These are phyloP conservation scores for Coffea eugenioides DNA, from an alignment of 257 asterid species.

Conservation along the genomic window DNA sequence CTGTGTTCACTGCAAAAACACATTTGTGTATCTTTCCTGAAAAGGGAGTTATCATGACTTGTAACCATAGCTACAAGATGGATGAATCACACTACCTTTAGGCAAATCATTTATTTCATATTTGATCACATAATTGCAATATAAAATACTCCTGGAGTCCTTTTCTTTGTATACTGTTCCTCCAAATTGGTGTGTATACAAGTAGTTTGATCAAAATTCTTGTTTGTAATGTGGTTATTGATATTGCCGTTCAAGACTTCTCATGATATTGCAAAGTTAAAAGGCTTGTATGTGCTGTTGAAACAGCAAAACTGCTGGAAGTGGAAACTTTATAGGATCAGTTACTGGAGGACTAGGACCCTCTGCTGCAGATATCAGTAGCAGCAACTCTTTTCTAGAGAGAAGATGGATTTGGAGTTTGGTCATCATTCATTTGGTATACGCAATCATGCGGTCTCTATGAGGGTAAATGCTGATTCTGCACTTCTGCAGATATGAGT, in stretches of 20 bases:
- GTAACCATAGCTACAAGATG: not conserved
- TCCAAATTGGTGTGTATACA: not conserved
- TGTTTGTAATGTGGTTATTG: not conserved
- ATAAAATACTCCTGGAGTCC: not conserved
- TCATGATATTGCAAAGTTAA: not conserved
- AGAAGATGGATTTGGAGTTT: conserved; percentile 23
- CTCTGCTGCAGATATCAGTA: conserved; percentile 34
- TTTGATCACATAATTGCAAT: not conserved
- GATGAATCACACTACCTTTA: not conserved
- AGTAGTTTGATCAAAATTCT: not conserved
- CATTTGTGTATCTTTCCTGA: not conserved
- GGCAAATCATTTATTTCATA: not conserved
- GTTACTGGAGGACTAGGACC: conserved; percentile 24
- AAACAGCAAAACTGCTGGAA: conserved; percentile 39
- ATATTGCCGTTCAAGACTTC: not conserved
- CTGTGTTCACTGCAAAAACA: not conserved
- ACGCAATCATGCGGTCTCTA: conserved; percentile 22
- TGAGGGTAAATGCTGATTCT: conserved; percentile 12
- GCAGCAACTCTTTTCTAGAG: conserved; percentile 20
- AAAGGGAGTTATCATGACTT: not conserved
- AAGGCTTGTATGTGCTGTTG: not conserved
- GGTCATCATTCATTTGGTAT: conserved; percentile 23
- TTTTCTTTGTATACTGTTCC: not conserved
- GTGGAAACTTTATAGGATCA: conserved; percentile 44
- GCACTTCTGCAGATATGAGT: conserved; percentile 20